phyloP scores from a whole-genome alignment of 106 monocot species.

The Acorus calamus region DNA sequence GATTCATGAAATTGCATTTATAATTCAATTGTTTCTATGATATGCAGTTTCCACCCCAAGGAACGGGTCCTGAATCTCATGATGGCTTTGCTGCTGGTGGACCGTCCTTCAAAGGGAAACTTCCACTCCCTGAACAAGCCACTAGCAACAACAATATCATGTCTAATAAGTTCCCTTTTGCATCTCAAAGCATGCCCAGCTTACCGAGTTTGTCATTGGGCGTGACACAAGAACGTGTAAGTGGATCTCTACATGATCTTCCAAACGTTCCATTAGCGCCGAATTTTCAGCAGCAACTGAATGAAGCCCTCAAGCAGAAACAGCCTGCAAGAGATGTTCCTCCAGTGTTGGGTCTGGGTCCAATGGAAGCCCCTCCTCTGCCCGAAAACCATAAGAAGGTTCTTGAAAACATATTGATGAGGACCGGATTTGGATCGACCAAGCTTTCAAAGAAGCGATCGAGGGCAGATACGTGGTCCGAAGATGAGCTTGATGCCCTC shows the following conservation, averaged over 20 bases:
- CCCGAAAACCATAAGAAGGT: slow-evolving; percentile 82
- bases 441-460: slow-evolving; percentile 52
- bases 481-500: slow-evolving; percentile 94
- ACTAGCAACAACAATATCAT: neutral
- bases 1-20: slow-evolving; percentile 3
- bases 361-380: slow-evolving; percentile 25
- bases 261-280: slow-evolving; percentile 44
- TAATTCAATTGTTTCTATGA: too few species aligned
- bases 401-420: slow-evolving; percentile 77
- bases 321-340: slow-evolving; percentile 35
- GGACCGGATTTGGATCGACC: slow-evolving; percentile 34
- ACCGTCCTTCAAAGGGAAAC: slow-evolving; percentile 51
- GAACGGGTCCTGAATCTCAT: slow-evolving; percentile 16
- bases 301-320: slow-evolving; percentile 46
- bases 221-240: slow-evolving; percentile 23
- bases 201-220: slow-evolving; percentile 51
- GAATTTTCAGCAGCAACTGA: slow-evolving; percentile 36
- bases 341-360: slow-evolving; percentile 41
- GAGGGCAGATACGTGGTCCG: slow-evolving; percentile 67
- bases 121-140: slow-evolving; percentile 40
- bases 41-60: slow-evolving; percentile 37
- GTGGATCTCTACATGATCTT: slow-evolving; percentile 23
- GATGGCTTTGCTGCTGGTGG: slow-evolving; percentile 32
- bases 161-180: slow-evolving; percentile 22
- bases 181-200: slow-evolving; percentile 17